Evolutionary conservation across 225 moss, liverwort and hornwort genomes (phyloP).

Genomic region (Pseudoscleropodium purum): DNA sequence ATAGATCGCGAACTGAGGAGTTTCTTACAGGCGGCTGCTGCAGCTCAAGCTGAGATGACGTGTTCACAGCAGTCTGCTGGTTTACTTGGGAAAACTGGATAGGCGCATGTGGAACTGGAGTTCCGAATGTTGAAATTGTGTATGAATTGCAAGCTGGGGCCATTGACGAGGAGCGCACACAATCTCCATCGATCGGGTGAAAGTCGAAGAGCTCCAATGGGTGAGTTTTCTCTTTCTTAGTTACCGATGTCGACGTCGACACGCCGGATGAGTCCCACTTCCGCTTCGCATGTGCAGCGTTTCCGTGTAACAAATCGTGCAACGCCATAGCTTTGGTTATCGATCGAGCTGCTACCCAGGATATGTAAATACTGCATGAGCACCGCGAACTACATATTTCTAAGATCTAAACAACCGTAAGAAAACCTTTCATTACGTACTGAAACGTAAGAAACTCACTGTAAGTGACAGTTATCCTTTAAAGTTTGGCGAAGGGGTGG

Average conservation of each 20-base stretch:
- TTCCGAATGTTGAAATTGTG: neutral
- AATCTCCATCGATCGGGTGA: neutral
- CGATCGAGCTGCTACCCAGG: neutral
- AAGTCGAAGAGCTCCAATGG: neutral
- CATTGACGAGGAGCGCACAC: neutral
- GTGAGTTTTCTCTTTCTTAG: constrained; percentile 14
- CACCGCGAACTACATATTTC: neutral
- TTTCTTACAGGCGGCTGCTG: neutral
- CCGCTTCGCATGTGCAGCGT: constrained; percentile 3
- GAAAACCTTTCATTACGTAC: neutral
- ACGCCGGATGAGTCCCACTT: constrained; percentile 8
- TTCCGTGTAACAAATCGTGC: constrained; percentile 13
- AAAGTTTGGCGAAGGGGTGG: neutral
- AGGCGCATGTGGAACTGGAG: neutral
- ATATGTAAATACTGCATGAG: neutral
- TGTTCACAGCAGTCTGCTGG: neutral
- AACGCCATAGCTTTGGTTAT: constrained; percentile 14
- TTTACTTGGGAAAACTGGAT: neutral
- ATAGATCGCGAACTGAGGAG: neutral
- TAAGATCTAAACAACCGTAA: neutral
- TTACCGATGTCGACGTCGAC: neutral
- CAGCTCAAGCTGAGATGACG: neutral
- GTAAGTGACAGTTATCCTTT: neutral
- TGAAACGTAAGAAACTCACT: neutral
- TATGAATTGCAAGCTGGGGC: constrained; percentile 7